Evolutionary conservation across 306 rosid genomes (phyloP).

Genomic region (Psophocarpus tetragonolobus): DNA sequence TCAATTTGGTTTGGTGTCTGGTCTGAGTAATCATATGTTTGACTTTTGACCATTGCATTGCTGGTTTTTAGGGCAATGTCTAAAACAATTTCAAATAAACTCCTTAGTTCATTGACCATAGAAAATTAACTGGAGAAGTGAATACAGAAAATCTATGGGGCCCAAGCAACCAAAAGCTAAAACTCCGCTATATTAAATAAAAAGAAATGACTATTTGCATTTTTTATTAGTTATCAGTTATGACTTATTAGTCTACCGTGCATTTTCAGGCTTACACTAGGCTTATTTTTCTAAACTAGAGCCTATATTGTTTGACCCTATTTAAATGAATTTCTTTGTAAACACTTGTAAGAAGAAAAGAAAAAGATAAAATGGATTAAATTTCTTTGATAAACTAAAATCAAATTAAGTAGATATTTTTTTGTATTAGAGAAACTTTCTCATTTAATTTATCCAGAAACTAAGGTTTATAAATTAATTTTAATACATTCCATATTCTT

Average conservation of each 20-base stretch:
- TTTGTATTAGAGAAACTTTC: too few relatives aligned
- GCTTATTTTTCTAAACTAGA: background rate
- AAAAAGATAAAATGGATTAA: background rate
- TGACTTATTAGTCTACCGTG: background rate
- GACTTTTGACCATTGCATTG: constrained; percentile 10
- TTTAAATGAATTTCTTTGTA: background rate
- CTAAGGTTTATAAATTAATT: background rate
- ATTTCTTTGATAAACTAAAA: too few relatives aligned
- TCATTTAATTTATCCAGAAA: background rate
- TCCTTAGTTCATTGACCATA: background rate
- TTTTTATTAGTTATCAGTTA: background rate
- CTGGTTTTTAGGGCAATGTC: constrained; percentile 23
- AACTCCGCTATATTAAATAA: background rate
- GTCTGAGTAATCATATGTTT: background rate
- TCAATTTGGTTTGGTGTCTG: background rate
- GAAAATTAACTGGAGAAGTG: background rate
- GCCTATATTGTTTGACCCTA: background rate
- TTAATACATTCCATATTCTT: too few relatives aligned
- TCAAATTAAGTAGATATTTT: too few relatives aligned
- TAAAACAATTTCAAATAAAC: background rate
- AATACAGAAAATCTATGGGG: background rate
- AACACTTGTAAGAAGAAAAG: background rate
- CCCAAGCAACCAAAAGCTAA: background rate
- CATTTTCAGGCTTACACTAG: background rate
- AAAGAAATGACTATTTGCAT: background rate